Percentiles rank a stretch among this genome's conserved stretches.
Conservation (phyloP, 1,139 yeast species). For the Arxiozyma telluris region DNA sequence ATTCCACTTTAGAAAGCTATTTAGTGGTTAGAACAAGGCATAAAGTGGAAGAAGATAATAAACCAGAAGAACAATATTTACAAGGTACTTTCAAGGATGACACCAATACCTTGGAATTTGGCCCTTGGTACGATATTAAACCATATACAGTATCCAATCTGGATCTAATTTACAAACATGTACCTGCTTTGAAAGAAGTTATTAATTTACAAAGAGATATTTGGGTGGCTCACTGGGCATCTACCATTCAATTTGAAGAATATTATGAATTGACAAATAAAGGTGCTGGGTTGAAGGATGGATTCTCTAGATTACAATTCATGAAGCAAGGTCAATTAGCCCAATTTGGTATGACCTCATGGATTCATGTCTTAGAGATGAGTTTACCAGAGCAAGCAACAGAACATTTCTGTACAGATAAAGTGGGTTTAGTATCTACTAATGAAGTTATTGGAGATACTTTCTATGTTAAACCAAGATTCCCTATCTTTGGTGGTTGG, state of each 20-base stretch:
- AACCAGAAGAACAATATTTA: constrained; percentile 38
- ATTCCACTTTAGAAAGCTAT: constrained; percentile 46
- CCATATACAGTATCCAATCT: constrained; percentile 40
- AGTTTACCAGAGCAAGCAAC: constrained; percentile 1
- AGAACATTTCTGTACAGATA: constrained; percentile 7
- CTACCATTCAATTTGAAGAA: constrained; percentile 63
- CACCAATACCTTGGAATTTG: constrained; percentile 32
- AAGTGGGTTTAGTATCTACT: constrained; percentile 7
- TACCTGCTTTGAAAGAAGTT: constrained; percentile 56
- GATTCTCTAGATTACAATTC: constrained; percentile 75
- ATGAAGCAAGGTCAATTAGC: constrained; percentile 30
- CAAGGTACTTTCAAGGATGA: constrained; percentile 11
- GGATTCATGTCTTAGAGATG: constrained; percentile 2
- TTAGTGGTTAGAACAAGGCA: constrained; percentile 34
- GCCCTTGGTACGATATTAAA: constrained; percentile 43
- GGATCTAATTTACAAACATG: constrained; percentile 55
- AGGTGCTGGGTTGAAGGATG: constrained; percentile 59
- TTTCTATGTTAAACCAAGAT: constrained; percentile 71
- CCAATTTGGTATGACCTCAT: not conserved
- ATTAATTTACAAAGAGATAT: constrained; percentile 58
- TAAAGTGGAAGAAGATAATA: constrained; percentile 19
- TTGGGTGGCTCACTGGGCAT: constrained; percentile 78
- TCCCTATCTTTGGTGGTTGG: constrained; percentile 95
- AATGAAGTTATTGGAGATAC: constrained; percentile 33
- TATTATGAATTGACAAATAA: constrained; percentile 70